Evolutionary conservation across 2,329 filamentous ascomycete genomes (phyloP), one percentile per base, ranked within the genome.

Genomic region (Diaporthe australafricana): DNA sequence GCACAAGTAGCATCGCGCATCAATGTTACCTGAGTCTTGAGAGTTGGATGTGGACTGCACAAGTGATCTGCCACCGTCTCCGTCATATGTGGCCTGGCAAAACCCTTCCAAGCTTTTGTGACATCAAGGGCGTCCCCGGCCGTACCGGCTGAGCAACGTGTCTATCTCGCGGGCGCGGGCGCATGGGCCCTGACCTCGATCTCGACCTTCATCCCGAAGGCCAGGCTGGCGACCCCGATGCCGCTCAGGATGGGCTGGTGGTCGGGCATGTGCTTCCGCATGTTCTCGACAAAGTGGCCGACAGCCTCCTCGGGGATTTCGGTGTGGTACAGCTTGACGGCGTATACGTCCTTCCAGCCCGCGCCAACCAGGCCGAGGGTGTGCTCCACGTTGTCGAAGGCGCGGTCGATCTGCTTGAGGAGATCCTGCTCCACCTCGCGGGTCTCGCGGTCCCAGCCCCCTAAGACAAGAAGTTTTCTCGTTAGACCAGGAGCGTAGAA

Each of bases 351-450:
- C 56, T 30, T 45, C 40, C 56, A 45, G 38, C 40, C 11, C 14
- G 38, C 22, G 56, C 56, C 25, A 17, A 40, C 56, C 25, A 47
- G 56, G 22, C 25, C 20, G 40, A 62, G 56, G 38, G 56, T 47
- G 40, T 62, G 56, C 38, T 20, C 56, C 25, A 62, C 56, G 56
- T 60, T 60, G 38, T 60, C 56, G 56, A 60, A 62, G 25, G 56
- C 56, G 16, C 25, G 17, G 25, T 62, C 56, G 40, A 45, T 62
- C 40, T 62, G 56, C 56, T 47, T 62, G 38, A 62, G 17, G 7
- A 47, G 25, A 25, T 62, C 40, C 17, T 38, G 38, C 40, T 62
- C 40, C 2, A 62, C 40, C 40, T 62, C 56, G n/a, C 56, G 56
- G 17, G 56, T 47, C 25, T 47, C 56, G 5, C 56, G 56, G 35